Percentiles rank a stretch among this genome's conserved stretches.
Conservation (phyloP, 768 basidiomycete species). For the Phanerodontia chrysosporium region DNA sequence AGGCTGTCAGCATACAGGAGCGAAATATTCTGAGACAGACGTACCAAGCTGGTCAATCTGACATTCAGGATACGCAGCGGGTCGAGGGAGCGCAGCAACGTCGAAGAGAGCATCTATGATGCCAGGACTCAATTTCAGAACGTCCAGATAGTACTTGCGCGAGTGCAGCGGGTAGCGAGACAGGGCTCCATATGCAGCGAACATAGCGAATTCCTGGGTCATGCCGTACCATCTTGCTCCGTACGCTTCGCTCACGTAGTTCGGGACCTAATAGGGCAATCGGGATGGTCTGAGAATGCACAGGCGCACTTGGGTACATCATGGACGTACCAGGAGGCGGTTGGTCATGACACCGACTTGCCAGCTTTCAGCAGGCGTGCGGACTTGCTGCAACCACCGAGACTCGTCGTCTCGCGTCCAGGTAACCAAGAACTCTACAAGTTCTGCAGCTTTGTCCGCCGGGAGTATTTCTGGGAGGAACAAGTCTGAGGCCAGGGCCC, state of each 20-base stretch:
- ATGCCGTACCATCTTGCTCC: slow-evolving; percentile 24
- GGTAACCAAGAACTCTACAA: not conserved
- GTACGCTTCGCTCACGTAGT: not conserved
- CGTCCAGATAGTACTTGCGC: slow-evolving; percentile 14
- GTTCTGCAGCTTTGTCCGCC: not conserved
- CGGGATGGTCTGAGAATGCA: no score
- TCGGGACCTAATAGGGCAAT: not conserved
- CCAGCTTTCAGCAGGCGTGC: not conserved
- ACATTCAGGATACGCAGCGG: slow-evolving; percentile 26
- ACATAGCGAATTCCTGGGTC: slow-evolving; percentile 15
- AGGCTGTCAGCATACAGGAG: slow-evolving; percentile 1
- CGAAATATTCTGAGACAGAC: not conserved
- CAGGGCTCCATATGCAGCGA: slow-evolving; percentile 13
- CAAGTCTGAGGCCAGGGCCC: not conserved
- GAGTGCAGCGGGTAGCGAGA: slow-evolving; percentile 11
- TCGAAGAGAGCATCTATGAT: slow-evolving; percentile 24
- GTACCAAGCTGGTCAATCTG: slow-evolving; percentile 4
- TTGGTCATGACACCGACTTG: not conserved
- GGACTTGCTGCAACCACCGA: not conserved
- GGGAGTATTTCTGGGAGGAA: not conserved
- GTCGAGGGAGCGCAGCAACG: slow-evolving; percentile 21
- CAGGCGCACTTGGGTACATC: no score
- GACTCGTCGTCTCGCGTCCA: not conserved
- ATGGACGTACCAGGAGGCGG: not conserved
- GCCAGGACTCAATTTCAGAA: slow-evolving; percentile 17